Evolutionary conservation across 2,329 filamentous ascomycete genomes (phyloP).

Genomic region (Plenodomus tracheiphilus): DNA sequence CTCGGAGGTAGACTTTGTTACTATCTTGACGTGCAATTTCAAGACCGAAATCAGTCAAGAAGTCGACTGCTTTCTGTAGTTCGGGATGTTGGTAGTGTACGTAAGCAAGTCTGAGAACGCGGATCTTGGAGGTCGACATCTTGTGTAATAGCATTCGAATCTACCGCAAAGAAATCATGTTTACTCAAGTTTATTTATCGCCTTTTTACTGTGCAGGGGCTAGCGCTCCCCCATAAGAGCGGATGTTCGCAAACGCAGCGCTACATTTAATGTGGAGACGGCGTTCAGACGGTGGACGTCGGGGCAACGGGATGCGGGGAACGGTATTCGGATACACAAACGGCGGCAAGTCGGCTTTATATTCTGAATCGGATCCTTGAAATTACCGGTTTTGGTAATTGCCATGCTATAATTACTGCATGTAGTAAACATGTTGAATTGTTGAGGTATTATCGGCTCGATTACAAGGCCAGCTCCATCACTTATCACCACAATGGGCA

Average conservation of each 20-base stretch:
- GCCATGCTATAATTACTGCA: neutral
- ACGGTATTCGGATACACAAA: neutral
- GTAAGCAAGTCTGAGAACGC: neutral
- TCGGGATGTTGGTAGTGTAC: conserved; percentile 1
- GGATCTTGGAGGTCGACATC: neutral
- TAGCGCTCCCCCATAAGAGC: neutral
- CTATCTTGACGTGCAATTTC: neutral
- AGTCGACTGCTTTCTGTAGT: conserved; percentile 1
- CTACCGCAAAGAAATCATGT: neutral
- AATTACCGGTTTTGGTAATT: neutral
- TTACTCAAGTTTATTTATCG: neutral
- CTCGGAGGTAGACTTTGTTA: conserved; percentile 1
- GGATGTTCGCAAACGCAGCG: neutral
- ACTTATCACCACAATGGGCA: conserved; percentile 21
- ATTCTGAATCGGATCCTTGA: neutral
- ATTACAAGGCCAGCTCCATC: neutral
- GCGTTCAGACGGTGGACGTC: neutral
- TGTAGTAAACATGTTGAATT: neutral
- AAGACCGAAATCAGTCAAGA: conserved; percentile 1
- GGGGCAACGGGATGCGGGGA: neutral
- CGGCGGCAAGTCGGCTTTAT: neutral
- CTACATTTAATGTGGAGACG: neutral
- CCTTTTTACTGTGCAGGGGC: neutral
- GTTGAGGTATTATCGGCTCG: neutral
- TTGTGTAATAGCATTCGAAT: neutral